Evolutionary conservation across 495 filamentous ascomycete species (phyloP).

Genomic region (Neurospora sp.): DNA sequence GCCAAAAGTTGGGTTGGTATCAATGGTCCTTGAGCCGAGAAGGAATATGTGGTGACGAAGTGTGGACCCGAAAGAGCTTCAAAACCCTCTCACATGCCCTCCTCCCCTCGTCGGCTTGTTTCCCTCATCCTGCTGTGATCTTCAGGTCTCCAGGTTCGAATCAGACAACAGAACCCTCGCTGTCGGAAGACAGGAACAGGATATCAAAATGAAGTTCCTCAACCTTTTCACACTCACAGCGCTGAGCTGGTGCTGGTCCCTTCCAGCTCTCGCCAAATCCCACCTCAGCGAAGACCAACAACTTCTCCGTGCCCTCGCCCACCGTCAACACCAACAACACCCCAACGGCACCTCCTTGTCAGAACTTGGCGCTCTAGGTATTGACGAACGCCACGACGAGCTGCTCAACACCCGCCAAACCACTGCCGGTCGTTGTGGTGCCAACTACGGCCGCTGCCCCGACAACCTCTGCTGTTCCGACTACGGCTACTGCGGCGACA

Average conservation of each 20-base stretch:
- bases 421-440: conserved; percentile 9
- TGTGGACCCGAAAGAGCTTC: not conserved
- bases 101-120: not conserved
- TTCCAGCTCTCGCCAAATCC: not conserved
- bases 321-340: not conserved
- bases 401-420: conserved; percentile 5
- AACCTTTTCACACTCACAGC: not conserved
- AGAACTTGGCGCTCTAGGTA: too few species aligned
- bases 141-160: not conserved
- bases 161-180: not conserved
- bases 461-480: conserved; percentile 29
- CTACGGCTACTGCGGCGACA: conserved; percentile 41
- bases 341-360: not conserved
- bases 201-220: not conserved
- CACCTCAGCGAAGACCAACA: not conserved
- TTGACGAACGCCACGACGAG: not conserved
- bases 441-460: conserved; percentile 12
- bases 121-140: not conserved
- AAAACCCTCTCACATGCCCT: not conserved
- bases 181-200: not conserved
- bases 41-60: not conserved
- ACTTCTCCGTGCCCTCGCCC: not conserved
- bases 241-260: not conserved
- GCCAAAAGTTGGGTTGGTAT: not conserved
- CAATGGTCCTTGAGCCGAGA: not conserved